Conservation (phyloP, 2,329 filamentous ascomycete genomes). For the Xylariales sp. region DNA sequence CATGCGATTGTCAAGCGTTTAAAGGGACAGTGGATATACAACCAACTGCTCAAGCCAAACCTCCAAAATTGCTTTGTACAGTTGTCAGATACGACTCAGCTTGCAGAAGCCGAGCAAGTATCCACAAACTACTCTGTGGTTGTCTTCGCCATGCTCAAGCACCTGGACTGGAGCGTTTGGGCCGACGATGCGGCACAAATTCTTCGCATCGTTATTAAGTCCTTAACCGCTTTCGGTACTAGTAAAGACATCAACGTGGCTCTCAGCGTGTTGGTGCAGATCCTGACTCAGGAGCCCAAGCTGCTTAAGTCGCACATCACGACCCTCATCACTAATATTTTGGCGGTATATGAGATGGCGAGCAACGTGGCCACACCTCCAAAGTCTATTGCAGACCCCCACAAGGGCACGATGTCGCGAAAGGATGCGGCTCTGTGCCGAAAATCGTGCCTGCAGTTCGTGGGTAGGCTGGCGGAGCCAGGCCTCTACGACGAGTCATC, state of each 20-base stretch:
- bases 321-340: constrained; percentile 42
- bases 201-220: constrained; percentile 44
- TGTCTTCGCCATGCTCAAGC: constrained; percentile 43
- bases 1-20: constrained; percentile 21
- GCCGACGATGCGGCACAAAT: constrained; percentile 44
- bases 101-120: constrained; percentile 17
- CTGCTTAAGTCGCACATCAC: constrained; percentile 43
- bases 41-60: constrained; percentile 24
- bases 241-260: constrained; percentile 42
- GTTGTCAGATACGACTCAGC: neutral
- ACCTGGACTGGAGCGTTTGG: constrained; percentile 47
- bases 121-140: constrained; percentile 39
- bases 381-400: neutral
- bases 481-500: constrained; percentile 42
- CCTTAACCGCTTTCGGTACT: constrained; percentile 35
- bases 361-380: constrained; percentile 16
- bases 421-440: constrained; percentile 31
- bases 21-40: constrained; percentile 21
- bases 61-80: constrained; percentile 35
- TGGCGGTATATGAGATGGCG: constrained; percentile 27
- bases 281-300: constrained; percentile 41
- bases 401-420: constrained; percentile 7
- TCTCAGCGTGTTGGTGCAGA: constrained; percentile 41
- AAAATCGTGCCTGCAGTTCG: constrained; percentile 42
- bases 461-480: constrained; percentile 44